A percentile compares a stretch with the other conserved stretches of the same genome.
These are phyloP conservation scores for Fraxinus americana DNA, from an alignment of 257 asterid genomes.

Conservation along the genomic window DNA sequence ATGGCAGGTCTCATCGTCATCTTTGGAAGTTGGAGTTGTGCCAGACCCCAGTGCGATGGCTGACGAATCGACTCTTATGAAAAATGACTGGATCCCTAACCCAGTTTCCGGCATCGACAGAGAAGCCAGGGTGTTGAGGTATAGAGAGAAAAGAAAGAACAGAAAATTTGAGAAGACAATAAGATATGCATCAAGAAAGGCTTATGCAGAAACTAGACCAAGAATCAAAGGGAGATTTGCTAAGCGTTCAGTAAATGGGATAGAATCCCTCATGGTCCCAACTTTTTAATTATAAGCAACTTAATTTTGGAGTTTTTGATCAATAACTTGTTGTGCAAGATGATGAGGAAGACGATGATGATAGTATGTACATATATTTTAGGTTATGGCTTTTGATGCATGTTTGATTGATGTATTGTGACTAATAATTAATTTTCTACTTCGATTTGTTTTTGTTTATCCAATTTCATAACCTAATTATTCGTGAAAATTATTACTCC, in stretches of 20 bases:
- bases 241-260: conserved; percentile 1
- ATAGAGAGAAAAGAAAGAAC: conserved; percentile 56
- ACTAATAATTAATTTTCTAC: background rate
- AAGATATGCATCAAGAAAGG: conserved; percentile 82
- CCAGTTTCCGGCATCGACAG: conserved; percentile 57
- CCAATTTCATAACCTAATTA: background rate
- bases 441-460: too few relatives aligned
- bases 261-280: background rate
- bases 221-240: conserved; percentile 33
- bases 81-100: conserved; percentile 39
- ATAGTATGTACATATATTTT: background rate
- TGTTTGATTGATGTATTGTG: background rate
- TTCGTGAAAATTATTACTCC: too few relatives aligned
- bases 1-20: conserved; percentile 66
- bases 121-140: conserved; percentile 74
- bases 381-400: background rate
- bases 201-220: conserved; percentile 84
- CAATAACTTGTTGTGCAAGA: background rate
- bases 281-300: background rate
- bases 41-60: conserved; percentile 57
- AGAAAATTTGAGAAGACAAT: conserved; percentile 17
- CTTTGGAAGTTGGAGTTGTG: conserved; percentile 75
- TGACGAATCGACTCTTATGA: conserved; percentile 39
- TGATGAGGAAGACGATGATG: background rate
- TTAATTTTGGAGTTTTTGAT: background rate